Evolutionary conservation across 768 basidiomycete species (phyloP).

Genomic region (Serendipita indica): DNA sequence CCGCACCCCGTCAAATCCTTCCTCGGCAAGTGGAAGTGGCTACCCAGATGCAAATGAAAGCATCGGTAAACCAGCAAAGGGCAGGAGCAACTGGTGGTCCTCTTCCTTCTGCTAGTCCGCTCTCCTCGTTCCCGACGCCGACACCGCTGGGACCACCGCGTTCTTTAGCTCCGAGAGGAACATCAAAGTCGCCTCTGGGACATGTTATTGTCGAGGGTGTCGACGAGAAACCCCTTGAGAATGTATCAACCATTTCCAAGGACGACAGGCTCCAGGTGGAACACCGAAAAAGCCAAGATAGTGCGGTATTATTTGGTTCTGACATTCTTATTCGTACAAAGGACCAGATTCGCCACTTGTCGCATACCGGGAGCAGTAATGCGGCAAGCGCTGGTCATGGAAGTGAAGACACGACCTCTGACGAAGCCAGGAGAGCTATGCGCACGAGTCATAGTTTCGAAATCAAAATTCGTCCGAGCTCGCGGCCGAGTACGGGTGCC

Average conservation of each 20-base stretch:
- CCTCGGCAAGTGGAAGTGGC: neutral
- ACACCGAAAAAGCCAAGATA: neutral
- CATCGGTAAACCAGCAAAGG: neutral
- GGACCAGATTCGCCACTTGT: neutral
- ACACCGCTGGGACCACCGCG: neutral
- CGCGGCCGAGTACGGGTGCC: too few relatives aligned
- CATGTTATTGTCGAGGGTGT: too few relatives aligned
- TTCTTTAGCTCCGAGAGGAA: neutral
- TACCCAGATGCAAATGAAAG: neutral
- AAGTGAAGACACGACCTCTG: too few relatives aligned
- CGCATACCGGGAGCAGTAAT: neutral
- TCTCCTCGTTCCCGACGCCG: neutral
- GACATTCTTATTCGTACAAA: neutral
- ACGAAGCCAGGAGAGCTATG: too few relatives aligned
- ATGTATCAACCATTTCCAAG: neutral
- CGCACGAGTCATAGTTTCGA: too few relatives aligned
- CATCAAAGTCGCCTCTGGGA: too few relatives aligned
- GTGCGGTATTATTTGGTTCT: neutral
- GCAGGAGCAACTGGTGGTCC: neutral
- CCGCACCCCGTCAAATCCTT: conserved; percentile 3
- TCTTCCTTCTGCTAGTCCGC: neutral
- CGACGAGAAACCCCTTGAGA: too few relatives aligned
- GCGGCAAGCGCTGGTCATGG: neutral
- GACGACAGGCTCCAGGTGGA: neutral
- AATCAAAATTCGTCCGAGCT: too few relatives aligned